phyloP scores from a whole-genome alignment of 257 asterid genomes.

The Fraxinus cuspidata region DNA sequence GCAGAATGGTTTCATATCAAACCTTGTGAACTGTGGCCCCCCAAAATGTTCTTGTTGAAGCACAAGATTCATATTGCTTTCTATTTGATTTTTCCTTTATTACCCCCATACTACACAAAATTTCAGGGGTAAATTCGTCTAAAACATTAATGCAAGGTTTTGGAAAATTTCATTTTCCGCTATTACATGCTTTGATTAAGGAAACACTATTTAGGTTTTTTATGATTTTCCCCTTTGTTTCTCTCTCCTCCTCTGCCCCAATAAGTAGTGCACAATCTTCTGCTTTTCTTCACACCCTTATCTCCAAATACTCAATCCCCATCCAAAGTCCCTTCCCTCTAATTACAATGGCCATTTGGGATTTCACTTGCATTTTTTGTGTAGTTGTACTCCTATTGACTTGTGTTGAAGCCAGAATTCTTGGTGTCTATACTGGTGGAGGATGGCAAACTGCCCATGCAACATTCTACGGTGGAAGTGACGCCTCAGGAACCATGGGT shows the following conservation, averaged over 20 bases:
- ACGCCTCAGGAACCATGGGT: slow-evolving; percentile 95
- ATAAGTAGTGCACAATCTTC: slow-evolving; percentile 47
- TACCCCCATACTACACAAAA: slow-evolving; percentile 16
- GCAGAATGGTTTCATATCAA: slow-evolving; percentile 41
- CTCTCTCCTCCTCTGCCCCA: slow-evolving; percentile 42
- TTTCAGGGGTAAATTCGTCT: slow-evolving; percentile 26
- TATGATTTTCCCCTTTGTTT: slow-evolving; percentile 24
- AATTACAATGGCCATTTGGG: slow-evolving; percentile 19
- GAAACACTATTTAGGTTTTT: slow-evolving; percentile 32
- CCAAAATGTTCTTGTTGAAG: slow-evolving; percentile 8
- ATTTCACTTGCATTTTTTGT: slow-evolving; percentile 27
- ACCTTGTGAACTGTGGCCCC: slow-evolving; percentile 36
- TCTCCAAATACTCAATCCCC: background rate
- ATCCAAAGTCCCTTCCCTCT: background rate
- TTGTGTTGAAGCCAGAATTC: slow-evolving; percentile 46
- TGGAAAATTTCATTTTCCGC: slow-evolving; percentile 31
- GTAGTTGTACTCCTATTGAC: slow-evolving; percentile 21
- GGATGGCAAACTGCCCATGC: slow-evolving; percentile 80
- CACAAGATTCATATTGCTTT: background rate
- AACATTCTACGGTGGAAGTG: slow-evolving; percentile 89
- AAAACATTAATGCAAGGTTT: background rate
- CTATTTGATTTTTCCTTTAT: background rate
- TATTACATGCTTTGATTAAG: slow-evolving; percentile 46
- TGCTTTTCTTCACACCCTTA: slow-evolving; percentile 23
- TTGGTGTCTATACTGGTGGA: slow-evolving; percentile 67